Evolutionary conservation across 2,329 filamentous ascomycete genomes (phyloP).

Genomic region (Alternaria panax): DNA sequence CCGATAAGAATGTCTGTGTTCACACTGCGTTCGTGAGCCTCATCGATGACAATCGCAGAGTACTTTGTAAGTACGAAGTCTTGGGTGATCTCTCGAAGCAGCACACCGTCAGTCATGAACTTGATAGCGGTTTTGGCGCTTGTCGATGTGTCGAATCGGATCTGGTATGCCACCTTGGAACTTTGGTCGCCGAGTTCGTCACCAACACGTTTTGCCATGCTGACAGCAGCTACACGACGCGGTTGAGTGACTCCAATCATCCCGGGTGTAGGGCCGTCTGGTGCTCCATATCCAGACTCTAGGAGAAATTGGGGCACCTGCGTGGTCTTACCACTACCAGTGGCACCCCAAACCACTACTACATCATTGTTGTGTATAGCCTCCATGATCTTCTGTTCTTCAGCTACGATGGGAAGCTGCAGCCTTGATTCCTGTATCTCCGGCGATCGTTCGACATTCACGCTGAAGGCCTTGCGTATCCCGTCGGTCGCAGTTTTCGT

Average conservation of each 20-base stretch:
- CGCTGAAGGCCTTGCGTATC: conserved; percentile 76
- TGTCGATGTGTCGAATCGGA: conserved; percentile 89
- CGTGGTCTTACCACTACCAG: conserved; percentile 96
- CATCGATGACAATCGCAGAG: conserved; percentile 92
- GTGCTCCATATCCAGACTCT: conserved; percentile 88
- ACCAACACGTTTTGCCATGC: conserved; percentile 91
- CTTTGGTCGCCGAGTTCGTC: conserved; percentile 82
- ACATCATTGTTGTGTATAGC: conserved; percentile 90
- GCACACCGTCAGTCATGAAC: conserved; percentile 98
- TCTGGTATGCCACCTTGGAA: conserved; percentile 84
- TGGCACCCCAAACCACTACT: conserved; percentile 91
- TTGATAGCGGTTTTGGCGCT: conserved; percentile 86
- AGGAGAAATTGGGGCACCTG: conserved; percentile 96
- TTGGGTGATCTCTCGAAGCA: conserved; percentile 87
- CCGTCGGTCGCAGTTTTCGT: conserved; percentile 63
- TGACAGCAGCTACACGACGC: conserved; percentile 91
- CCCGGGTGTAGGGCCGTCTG: conserved; percentile 79
- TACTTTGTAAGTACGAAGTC: conserved; percentile 91
- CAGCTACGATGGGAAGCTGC: conserved; percentile 86
- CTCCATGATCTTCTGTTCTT: conserved; percentile 98
- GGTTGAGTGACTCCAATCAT: conserved; percentile 97
- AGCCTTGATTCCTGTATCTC: conserved; percentile 81
- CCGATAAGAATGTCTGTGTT: conserved; percentile 99
- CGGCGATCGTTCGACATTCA: conserved; percentile 72
- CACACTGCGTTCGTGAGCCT: conserved; percentile 95